Percentiles rank a stretch among this genome's conserved stretches.
These are phyloP conservation scores for Globisporangium parvum DNA, from an alignment of 352 stramenopile species.

Conservation along the genomic window DNA sequence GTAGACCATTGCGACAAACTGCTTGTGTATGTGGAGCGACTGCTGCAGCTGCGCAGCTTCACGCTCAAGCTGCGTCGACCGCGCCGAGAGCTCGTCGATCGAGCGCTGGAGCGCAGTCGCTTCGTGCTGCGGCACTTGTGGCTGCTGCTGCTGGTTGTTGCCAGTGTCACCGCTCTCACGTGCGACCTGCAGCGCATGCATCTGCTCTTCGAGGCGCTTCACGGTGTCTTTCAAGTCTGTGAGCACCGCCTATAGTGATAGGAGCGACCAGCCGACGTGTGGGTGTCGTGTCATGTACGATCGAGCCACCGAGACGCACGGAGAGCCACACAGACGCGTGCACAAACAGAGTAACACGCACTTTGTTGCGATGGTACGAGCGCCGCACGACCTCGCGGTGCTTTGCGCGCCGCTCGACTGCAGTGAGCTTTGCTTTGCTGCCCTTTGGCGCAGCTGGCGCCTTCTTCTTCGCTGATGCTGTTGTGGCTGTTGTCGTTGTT, in stretches of 20 bases:
- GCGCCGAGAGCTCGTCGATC: constrained; percentile 28
- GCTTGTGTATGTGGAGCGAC: constrained; percentile 31
- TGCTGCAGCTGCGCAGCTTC: constrained; percentile 37
- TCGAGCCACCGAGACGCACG: neutral
- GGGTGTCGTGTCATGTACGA: neutral
- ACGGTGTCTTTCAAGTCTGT: constrained; percentile 49
- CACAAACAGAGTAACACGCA: constrained; percentile 6
- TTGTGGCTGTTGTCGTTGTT: neutral
- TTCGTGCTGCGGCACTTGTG: constrained; percentile 1
- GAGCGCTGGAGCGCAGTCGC: constrained; percentile 26
- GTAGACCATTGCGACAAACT: constrained; percentile 32
- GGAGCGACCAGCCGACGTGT: neutral
- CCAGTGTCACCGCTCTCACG: neutral
- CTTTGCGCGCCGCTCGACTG: constrained; percentile 44
- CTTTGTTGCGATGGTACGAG: constrained; percentile 76
- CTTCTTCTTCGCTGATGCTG: neutral
- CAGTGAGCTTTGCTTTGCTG: constrained; percentile 30
- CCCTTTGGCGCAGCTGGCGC: neutral
- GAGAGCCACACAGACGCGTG: neutral
- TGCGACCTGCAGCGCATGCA: constrained; percentile 27
- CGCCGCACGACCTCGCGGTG: constrained; percentile 68
- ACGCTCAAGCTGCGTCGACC: constrained; percentile 34
- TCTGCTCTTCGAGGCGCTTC: constrained; percentile 40
- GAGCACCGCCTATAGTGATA: constrained; percentile 27
- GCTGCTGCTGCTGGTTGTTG: constrained; percentile 9